Evolutionary conservation across 306 rosid species (phyloP).

Genomic region (Trifolium fragiferum): DNA sequence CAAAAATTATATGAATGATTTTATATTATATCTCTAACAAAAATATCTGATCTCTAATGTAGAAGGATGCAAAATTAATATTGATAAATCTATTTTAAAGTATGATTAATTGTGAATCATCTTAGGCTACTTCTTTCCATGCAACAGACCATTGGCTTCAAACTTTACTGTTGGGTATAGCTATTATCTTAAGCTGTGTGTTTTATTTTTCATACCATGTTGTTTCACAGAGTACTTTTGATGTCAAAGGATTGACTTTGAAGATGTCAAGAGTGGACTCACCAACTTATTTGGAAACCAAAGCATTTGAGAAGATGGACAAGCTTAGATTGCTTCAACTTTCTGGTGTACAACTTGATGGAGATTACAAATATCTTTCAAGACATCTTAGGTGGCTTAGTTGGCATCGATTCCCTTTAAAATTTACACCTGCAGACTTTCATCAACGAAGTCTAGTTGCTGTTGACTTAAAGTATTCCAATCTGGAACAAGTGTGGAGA

Average conservation of each 20-base stretch:
- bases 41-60: not conserved
- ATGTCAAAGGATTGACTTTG: slow-evolving; percentile 34
- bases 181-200: not conserved
- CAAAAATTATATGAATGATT: not conserved
- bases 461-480: not conserved
- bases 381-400: slow-evolving; percentile 33
- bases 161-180: not conserved
- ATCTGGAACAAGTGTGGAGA: not conserved
- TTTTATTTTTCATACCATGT: not conserved
- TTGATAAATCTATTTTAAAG: not conserved
- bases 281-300: not conserved
- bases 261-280: not conserved
- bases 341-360: slow-evolving; percentile 3
- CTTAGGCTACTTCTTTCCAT: not conserved
- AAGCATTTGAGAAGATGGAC: slow-evolving; percentile 39
- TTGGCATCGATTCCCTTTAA: slow-evolving; percentile 36
- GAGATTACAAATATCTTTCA: slow-evolving; percentile 30
- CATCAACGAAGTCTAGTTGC: not conserved
- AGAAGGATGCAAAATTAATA: not conserved
- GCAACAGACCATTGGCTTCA: not conserved
- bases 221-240: slow-evolving; percentile 9
- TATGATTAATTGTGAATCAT: not conserved
- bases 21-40: not conserved
- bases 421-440: not conserved
- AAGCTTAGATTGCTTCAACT: slow-evolving; percentile 7